Evolutionary conservation across 2,329 filamentous ascomycete species (phyloP).

Genomic region (Bipolaris zeicola): DNA sequence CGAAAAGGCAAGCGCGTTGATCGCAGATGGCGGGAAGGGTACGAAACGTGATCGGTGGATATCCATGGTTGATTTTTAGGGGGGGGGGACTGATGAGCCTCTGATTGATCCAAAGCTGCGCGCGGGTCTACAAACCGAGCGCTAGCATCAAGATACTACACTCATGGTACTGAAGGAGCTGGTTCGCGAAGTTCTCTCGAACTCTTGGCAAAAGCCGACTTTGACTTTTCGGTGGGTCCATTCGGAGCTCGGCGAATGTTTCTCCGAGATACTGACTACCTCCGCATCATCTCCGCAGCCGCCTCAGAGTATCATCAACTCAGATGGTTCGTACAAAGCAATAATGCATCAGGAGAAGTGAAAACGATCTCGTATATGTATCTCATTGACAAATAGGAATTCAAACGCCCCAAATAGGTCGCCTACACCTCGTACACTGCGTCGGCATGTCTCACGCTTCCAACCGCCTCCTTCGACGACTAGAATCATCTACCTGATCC

Average conservation of each 20-base stretch:
- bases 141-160: slow-evolving; percentile 22
- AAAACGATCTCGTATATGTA: too few species aligned
- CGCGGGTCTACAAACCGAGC: slow-evolving; percentile 20
- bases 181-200: slow-evolving; percentile 19
- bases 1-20: slow-evolving; percentile 94
- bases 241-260: slow-evolving; percentile 9
- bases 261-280: slow-evolving; percentile 15
- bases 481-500: too few species aligned
- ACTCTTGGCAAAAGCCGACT: slow-evolving; percentile 22
- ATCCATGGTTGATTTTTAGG: slow-evolving; percentile 67
- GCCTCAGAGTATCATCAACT: background rate
- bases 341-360: background rate
- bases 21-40: slow-evolving; percentile 85
- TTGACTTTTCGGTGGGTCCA: slow-evolving; percentile 25
- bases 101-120: slow-evolving; percentile 5
- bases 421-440: background rate
- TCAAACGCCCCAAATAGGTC: background rate
- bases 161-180: slow-evolving; percentile 13
- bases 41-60: slow-evolving; percentile 97
- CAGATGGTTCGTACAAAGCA: background rate
- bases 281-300: slow-evolving; percentile 12
- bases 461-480: background rate
- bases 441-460: background rate
- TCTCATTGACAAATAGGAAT: background rate
- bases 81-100: background rate